A percentile compares a stretch with the other conserved stretches of the same genome.
phyloP scores from a whole-genome alignment of 176 grass and related monocot genomes.

The Typha latifolia region DNA sequence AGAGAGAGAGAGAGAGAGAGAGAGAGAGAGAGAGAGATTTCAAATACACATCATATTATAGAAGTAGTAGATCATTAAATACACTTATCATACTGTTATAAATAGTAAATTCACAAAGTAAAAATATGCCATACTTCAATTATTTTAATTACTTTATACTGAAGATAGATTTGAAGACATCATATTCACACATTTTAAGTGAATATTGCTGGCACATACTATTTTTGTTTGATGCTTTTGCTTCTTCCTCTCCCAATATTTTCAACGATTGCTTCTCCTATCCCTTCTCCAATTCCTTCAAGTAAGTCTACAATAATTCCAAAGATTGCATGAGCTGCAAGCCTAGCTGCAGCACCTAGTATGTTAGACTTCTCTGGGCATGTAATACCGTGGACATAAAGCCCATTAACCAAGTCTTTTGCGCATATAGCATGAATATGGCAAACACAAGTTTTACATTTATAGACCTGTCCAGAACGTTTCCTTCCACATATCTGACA shows the following conservation, averaged over 20 bases:
- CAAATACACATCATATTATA: too few relatives aligned
- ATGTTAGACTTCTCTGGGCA: conserved; percentile 40
- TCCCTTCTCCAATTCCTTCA: conserved; percentile 47
- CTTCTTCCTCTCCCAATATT: conserved; percentile 16
- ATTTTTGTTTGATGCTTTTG: conserved; percentile 13
- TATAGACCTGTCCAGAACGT: conserved; percentile 44
- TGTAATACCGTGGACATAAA: conserved; percentile 54
- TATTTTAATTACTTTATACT: too few relatives aligned
- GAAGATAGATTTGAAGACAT: neutral
- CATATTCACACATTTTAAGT: neutral
- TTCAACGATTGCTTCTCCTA: conserved; percentile 28
- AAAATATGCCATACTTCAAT: too few relatives aligned
- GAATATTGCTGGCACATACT: neutral
- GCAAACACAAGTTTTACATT: conserved; percentile 63
- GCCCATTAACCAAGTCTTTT: conserved; percentile 80
- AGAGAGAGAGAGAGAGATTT: too few relatives aligned
- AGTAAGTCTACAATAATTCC: conserved; percentile 45
- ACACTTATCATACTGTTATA: too few relatives aligned
- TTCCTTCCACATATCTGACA: conserved; percentile 53
- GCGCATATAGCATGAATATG: conserved; percentile 66
- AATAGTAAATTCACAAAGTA: too few relatives aligned
- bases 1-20: too few relatives aligned
- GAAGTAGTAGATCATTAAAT: too few relatives aligned
- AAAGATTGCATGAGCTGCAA: conserved; percentile 49
- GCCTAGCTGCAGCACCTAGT: conserved; percentile 30